Evolutionary conservation across 495 filamentous ascomycete genomes (phyloP).

Genomic region (Recurvomyces mirabilis): DNA sequence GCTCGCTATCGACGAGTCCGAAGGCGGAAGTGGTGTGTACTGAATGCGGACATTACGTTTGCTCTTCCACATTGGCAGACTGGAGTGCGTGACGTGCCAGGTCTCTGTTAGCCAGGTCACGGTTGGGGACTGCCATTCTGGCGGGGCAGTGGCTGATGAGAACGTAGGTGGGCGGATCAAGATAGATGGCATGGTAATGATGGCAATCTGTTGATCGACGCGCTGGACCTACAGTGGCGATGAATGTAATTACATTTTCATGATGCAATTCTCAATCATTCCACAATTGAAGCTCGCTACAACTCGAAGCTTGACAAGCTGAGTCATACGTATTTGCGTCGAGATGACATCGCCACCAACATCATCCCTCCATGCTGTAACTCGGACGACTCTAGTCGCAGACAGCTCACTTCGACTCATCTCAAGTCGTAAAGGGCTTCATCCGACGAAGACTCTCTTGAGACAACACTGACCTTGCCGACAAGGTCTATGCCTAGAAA

Average conservation of each 20-base stretch:
- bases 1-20: slow-evolving; percentile 8
- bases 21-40: slow-evolving; percentile 42
- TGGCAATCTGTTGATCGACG: too few relatives aligned
- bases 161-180: slow-evolving; percentile 20
- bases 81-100: slow-evolving; percentile 68
- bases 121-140: slow-evolving; percentile 36
- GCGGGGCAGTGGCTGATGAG: slow-evolving; percentile 12
- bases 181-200: slow-evolving; percentile 3
- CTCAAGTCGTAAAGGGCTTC: too few relatives aligned
- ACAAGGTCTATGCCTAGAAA: slow-evolving; percentile 32
- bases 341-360: neutral
- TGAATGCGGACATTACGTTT: slow-evolving; percentile 66
- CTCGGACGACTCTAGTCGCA: too few relatives aligned
- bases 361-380: too few relatives aligned
- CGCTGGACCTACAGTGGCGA: neutral
- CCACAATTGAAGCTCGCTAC: too few relatives aligned
- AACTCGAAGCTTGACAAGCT: slow-evolving; percentile 1
- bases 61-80: slow-evolving; percentile 61
- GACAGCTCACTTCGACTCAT: neutral
- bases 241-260: neutral
- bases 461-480: too few relatives aligned
- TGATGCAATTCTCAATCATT: too few relatives aligned
- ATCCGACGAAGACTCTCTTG: too few relatives aligned
- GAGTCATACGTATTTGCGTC: slow-evolving; percentile 1
- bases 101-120: slow-evolving; percentile 51